Evolutionary conservation across 805 yeast genomes (phyloP).

Genomic region (Debaryomyces maramus): DNA sequence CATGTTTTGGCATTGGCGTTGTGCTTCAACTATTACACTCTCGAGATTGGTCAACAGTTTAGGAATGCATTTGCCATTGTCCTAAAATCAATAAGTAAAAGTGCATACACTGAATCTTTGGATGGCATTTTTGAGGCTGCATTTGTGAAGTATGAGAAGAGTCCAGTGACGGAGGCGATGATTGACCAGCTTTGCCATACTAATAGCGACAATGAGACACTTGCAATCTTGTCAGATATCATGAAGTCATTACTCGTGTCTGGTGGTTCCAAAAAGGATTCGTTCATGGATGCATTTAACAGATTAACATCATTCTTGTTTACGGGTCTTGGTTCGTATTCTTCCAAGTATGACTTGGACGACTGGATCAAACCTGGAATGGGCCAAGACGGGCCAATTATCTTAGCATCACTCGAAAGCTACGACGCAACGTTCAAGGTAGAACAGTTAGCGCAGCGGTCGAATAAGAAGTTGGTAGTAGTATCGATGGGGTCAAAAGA

Average conservation of each 20-base stretch:
- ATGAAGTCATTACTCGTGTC: constrained; percentile 10
- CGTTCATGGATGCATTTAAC: constrained; percentile 17
- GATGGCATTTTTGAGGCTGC: constrained; percentile 8
- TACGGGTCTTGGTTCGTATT: constrained; percentile 26
- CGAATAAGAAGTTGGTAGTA: constrained; percentile 28
- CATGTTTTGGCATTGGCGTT: constrained; percentile 44
- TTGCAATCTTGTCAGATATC: constrained; percentile 14
- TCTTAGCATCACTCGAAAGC: constrained; percentile 60
- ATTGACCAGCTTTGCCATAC: constrained; percentile 8
- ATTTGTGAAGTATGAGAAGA: constrained; percentile 9
- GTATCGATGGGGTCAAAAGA: constrained; percentile 79
- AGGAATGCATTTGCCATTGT: constrained; percentile 13
- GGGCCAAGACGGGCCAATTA: constrained; percentile 34
- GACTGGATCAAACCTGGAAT: constrained; percentile 26
- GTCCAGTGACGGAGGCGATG: constrained; percentile 4
- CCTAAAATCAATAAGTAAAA: constrained; percentile 4
- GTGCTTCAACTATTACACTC: constrained; percentile 23
- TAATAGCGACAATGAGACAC: constrained; percentile 19
- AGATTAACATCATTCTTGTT: constrained; percentile 23
- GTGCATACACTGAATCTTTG: not conserved
- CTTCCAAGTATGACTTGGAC: constrained; percentile 31
- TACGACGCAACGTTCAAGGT: constrained; percentile 65
- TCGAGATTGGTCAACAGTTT: constrained; percentile 26
- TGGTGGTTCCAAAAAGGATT: constrained; percentile 2
- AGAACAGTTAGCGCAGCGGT: constrained; percentile 39